Conservation (phyloP, 768 basidiomycete genomes). For the Pisolithus tinctorius region DNA sequence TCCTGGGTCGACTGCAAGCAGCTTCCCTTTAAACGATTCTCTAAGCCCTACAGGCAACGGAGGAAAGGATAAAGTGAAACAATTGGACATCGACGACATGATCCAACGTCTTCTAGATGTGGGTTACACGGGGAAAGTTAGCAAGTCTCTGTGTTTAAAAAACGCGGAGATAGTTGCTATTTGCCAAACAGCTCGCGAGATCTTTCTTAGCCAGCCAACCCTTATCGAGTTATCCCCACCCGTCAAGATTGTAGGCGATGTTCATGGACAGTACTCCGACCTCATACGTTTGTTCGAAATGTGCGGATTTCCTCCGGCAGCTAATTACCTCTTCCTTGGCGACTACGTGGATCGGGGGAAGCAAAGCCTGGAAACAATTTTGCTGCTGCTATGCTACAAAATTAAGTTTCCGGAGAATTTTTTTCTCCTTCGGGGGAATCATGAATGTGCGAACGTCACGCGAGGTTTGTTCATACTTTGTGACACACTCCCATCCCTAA, state of each 20-base stretch:
- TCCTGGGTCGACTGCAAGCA: constrained; percentile 43
- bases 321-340: constrained; percentile 97
- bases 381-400: constrained; percentile 96
- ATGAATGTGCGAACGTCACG: constrained; percentile 99
- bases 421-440: constrained; percentile 95
- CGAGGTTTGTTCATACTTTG: constrained; percentile 56
- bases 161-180: constrained; percentile 93
- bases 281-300: constrained; percentile 98
- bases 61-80: constrained; percentile 55
- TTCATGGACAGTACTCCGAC: constrained; percentile 98
- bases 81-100: constrained; percentile 96
- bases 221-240: constrained; percentile 96
- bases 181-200: constrained; percentile 92
- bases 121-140: constrained; percentile 96
- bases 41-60: constrained; percentile 28
- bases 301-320: constrained; percentile 97
- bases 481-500: constrained; percentile 15
- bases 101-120: constrained; percentile 93
- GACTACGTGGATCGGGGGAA: constrained; percentile 99
- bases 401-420: constrained; percentile 99
- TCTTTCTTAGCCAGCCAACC: constrained; percentile 94
- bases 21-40: constrained; percentile 33
- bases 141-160: constrained; percentile 92
- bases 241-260: constrained; percentile 99
- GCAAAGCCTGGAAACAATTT: constrained; percentile 96